Percentiles rank a stretch among this genome's conserved stretches.
Conservation (phyloP, 2,329 filamentous ascomycete species). For the Ophiosphaerella korrae region DNA sequence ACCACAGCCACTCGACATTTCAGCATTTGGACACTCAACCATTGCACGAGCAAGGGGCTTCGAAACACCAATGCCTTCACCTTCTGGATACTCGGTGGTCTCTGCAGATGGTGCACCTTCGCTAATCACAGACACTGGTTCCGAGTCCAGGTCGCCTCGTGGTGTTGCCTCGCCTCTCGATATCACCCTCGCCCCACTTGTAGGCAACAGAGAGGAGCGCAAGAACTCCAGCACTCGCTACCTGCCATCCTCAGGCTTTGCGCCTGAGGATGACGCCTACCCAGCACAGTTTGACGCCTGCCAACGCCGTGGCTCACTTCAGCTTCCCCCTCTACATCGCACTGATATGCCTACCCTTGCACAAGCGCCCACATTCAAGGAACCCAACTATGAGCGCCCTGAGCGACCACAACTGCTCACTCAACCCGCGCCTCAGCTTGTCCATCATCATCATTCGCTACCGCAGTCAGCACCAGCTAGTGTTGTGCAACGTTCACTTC, state of each 20-base stretch:
- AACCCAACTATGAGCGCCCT: conserved; percentile 32
- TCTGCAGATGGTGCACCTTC: conserved; percentile 70
- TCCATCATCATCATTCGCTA: conserved; percentile 41
- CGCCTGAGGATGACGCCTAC: conserved; percentile 42
- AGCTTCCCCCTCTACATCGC: conserved; percentile 41
- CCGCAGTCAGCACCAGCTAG: conserved; percentile 32
- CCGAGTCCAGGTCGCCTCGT: conserved; percentile 53
- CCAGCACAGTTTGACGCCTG: conserved; percentile 29
- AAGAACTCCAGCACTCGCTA: conserved; percentile 44
- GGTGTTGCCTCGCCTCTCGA: conserved; percentile 54
- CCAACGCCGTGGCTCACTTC: conserved; percentile 38
- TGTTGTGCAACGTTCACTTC: conserved; percentile 35
- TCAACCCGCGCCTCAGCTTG: conserved; percentile 36
- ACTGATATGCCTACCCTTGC: conserved; percentile 15
- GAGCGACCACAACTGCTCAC: conserved; percentile 40
- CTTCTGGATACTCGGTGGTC: conserved; percentile 64
- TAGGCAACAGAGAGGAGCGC: conserved; percentile 44
- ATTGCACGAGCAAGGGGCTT: conserved; percentile 38
- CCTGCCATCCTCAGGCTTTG: conserved; percentile 47
- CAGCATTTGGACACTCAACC: conserved; percentile 26
- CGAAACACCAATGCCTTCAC: conserved; percentile 67
- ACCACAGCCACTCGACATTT: conserved; percentile 40
- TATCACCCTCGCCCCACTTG: conserved; percentile 45
- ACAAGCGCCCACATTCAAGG: conserved; percentile 23
- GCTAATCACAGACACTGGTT: conserved; percentile 69